These are phyloP conservation scores for Maudiozyma humilis DNA, from an alignment of 1,139 yeast genomes.

Conservation along the genomic window DNA sequence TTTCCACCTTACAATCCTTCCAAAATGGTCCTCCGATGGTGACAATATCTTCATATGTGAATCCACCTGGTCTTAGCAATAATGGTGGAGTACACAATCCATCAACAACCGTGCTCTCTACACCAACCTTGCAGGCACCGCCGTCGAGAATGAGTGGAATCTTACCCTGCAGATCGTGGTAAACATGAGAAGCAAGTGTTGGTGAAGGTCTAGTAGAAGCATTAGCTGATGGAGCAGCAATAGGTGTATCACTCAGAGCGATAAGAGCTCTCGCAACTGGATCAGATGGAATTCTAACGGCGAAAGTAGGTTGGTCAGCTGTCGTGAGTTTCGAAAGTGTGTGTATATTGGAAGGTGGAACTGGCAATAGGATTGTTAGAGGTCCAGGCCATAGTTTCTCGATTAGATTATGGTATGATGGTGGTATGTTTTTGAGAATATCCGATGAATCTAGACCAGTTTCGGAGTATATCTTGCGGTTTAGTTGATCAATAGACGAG, in stretches of 20 bases:
- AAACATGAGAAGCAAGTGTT: constrained; percentile 78
- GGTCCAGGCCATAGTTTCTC: constrained; percentile 93
- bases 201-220: constrained; percentile 95
- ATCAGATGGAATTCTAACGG: constrained; percentile 79
- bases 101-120: constrained; percentile 89
- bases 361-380: constrained; percentile 73
- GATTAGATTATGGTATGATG: constrained; percentile 53
- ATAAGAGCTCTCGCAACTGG: constrained; percentile 88
- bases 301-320: constrained; percentile 81
- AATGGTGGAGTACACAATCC: constrained; percentile 80
- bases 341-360: constrained; percentile 34
- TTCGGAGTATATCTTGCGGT: constrained; percentile 40
- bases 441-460: constrained; percentile 10
- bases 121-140: constrained; percentile 83
- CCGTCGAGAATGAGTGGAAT: constrained; percentile 87
- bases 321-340: constrained; percentile 70
- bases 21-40: constrained; percentile 57
- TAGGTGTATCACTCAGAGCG: constrained; percentile 75
- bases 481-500: constrained; percentile 65
- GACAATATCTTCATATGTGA: constrained; percentile 66
- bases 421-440: constrained; percentile 45
- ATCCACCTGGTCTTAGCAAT: constrained; percentile 89
- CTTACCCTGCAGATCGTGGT: constrained; percentile 63
- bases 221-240: constrained; percentile 97
- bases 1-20: constrained; percentile 54